Evolutionary conservation across 352 stramenopile genomes (phyloP), one percentile per base, ranked within the genome.

Genomic region (Globisporangium rhizosaccharum): DNA sequence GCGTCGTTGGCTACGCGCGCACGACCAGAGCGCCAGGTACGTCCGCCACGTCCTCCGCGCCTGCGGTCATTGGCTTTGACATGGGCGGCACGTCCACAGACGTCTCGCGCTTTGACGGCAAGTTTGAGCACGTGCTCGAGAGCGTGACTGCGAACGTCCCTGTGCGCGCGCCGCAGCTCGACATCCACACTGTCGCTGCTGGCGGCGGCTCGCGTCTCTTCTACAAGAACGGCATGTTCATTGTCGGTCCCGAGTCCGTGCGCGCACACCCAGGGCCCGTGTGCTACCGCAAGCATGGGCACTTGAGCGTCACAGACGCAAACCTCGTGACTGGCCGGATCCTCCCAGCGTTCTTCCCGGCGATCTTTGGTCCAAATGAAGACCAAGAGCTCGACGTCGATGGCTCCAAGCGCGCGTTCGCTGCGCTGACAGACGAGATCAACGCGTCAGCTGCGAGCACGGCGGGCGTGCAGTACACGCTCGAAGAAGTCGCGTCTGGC

Each of bases 41-140:
- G 58, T 70, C 3, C 10, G 33, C 7, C 2, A 46, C 53, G 28
- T 58, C 59, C 9, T 51, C 57, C 18, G 47, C 73, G 53, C 75
- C 80, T 18, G 76, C 81, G 0, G 82, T 91, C 25, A 99, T 99
- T 64, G 97, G 97, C 23, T 99, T 99, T 71, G 97, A 99, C 72
- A 99, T 99, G 97, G 97, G 97, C 37, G 97, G 97, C 2, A 99
- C 97, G 1, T 98, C 88, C 17, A 99, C 96, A 0, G 97, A 99
- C 66, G 97, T 99, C 1, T 98, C 93, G 1, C 88, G 97, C 30
- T 99, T 98, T 59, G 96, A 97, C 45, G 97, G 97, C 46, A 88
- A 81, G 46, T 98, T 97, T 55, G 97, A 99, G 63, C 96, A 98
- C 66, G 97, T 99, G 2, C 98, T 99, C 53, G 97, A 99, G 68